Conservation (phyloP, 306 rosid species). For the Cyamopsis tetragonoloba region DNA sequence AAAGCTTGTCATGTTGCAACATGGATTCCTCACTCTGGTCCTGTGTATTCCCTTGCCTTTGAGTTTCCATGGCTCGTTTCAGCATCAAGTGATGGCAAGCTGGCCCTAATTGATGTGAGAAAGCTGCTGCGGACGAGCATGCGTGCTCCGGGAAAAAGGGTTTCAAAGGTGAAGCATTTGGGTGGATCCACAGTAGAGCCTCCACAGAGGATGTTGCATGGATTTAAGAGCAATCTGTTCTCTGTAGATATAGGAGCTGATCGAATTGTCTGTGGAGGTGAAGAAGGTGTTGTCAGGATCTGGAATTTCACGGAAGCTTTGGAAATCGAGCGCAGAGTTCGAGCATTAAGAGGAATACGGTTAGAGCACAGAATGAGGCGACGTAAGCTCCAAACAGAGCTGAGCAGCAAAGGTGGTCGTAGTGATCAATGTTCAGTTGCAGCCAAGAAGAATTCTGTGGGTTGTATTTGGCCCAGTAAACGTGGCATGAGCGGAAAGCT, state of each 20-base stretch:
- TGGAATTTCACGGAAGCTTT: slow-evolving; percentile 92
- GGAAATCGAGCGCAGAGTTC: slow-evolving; percentile 63
- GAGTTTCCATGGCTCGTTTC: slow-evolving; percentile 99
- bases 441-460: slow-evolving; percentile 68
- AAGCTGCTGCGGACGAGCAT: slow-evolving; percentile 51
- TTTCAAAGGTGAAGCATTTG: slow-evolving; percentile 31
- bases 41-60: slow-evolving; percentile 81
- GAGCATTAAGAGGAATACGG: slow-evolving; percentile 63
- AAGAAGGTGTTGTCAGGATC: slow-evolving; percentile 85
- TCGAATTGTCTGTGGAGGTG: slow-evolving; percentile 95
- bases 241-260: slow-evolving; percentile 80
- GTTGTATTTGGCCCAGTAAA: slow-evolving; percentile 61
- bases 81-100: slow-evolving; percentile 78
- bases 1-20: slow-evolving; percentile 41
- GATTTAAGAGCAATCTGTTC: slow-evolving; percentile 64
- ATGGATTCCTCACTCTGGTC: slow-evolving; percentile 85
- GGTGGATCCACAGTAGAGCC: slow-evolving; percentile 52
- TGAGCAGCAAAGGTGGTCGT: slow-evolving; percentile 46
- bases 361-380: slow-evolving; percentile 84
- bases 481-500: slow-evolving; percentile 65
- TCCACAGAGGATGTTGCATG: slow-evolving; percentile 92
- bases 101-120: slow-evolving; percentile 82
- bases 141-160: slow-evolving; percentile 37
- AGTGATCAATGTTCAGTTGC: slow-evolving; percentile 78
- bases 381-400: slow-evolving; percentile 58